Evolutionary conservation across 2,329 filamentous ascomycete species (phyloP).

Genomic region (Penicillium rolfsii): DNA sequence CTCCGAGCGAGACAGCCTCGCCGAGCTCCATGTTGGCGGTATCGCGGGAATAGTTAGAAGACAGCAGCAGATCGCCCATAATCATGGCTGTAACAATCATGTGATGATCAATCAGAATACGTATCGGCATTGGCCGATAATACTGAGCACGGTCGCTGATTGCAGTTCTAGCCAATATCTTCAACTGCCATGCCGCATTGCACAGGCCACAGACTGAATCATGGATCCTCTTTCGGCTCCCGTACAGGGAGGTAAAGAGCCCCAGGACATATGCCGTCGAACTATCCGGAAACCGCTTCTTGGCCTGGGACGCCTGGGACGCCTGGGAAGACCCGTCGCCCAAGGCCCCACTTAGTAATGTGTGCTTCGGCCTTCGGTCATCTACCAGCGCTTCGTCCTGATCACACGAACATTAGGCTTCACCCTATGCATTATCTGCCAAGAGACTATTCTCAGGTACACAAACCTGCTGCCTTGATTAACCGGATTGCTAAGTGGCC

Average conservation of each 20-base stretch:
- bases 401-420: too few species aligned
- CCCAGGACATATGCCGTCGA: background rate
- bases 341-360: background rate
- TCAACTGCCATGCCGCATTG: background rate
- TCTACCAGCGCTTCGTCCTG: too few species aligned
- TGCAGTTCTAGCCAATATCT: background rate
- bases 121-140: background rate
- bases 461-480: too few species aligned
- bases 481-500: too few species aligned
- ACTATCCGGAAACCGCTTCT: background rate
- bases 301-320: background rate
- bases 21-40: background rate
- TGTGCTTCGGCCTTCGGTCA: background rate
- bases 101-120: background rate
- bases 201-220: background rate
- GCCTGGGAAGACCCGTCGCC: background rate
- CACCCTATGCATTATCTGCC: too few species aligned
- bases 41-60: background rate
- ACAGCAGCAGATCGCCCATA: background rate
- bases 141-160: background rate
- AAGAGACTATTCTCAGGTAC: too few species aligned
- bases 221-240: background rate
- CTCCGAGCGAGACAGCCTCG: conserved; percentile 2
- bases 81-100: background rate
- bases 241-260: background rate